Evolutionary conservation across 2,329 filamentous ascomycete species (phyloP).

Genomic region (Bimuria novae-zelandiae): DNA sequence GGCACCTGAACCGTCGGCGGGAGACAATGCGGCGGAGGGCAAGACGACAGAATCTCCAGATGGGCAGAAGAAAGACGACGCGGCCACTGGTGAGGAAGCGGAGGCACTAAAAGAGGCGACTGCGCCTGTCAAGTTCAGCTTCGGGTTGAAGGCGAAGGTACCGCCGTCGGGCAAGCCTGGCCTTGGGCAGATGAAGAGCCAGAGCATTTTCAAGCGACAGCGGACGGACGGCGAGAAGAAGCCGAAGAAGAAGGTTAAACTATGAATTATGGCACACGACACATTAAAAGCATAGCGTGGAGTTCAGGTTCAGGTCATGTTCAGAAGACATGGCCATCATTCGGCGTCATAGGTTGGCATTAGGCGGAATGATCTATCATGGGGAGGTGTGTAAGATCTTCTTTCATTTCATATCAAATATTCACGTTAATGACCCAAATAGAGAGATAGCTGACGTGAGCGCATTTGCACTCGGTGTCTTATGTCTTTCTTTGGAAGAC

Average conservation of each 20-base stretch:
- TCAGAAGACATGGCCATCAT: no score
- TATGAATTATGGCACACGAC: constrained; percentile 18
- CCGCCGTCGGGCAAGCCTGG: constrained; percentile 32
- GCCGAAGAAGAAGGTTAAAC: constrained; percentile 41
- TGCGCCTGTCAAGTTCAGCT: constrained; percentile 40
- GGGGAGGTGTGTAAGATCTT: no score
- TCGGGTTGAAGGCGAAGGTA: constrained; percentile 37
- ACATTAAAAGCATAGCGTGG: constrained; percentile 2
- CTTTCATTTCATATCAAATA: no score
- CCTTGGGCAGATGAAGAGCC: constrained; percentile 40
- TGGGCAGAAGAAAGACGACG: constrained; percentile 72
- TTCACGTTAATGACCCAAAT: no score
- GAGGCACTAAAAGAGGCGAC: constrained; percentile 43
- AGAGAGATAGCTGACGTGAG: no score
- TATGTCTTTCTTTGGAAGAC: no score
- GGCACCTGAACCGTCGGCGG: constrained; percentile 50
- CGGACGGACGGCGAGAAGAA: constrained; percentile 34
- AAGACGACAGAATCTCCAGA: constrained; percentile 57
- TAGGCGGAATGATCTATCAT: background rate
- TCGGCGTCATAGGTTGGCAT: no score
- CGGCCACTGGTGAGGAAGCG: constrained; percentile 66
- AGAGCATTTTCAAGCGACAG: constrained; percentile 45
- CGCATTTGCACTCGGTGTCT: no score
- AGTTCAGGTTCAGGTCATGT: background rate
- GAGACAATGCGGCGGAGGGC: constrained; percentile 44